Base-by-base conservation (phyloP, 345 rosid genomes). In the Citropsis articulata region DNA sequence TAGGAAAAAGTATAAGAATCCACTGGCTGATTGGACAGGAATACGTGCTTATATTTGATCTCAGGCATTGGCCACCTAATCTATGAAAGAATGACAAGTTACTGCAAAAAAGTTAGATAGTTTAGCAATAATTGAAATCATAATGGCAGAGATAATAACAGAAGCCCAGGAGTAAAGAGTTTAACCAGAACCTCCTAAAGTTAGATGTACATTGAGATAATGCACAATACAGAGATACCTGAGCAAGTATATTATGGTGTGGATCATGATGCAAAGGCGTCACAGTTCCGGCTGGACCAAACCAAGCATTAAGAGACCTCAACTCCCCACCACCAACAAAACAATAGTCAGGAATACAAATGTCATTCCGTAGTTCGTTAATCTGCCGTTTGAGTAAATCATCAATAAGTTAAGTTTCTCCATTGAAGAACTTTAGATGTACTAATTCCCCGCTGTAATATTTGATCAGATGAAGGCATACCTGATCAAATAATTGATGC, bases 201-300 rank as follows among this genome's bases (percentile, higher is more conserved):
- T 12, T 13, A 53, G 53, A 16, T 35, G 19, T 25, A 48, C 50
- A 7, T n/a, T 33, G 66, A 5, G 13, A 67, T 18, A 22, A 70
- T 22, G 50, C 79, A 64, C 13, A 40, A 38, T 59, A 72, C 16
- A 66, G 59, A 75, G 33, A 45, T 83, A 93, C 99, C 99, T 95
- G 99, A 59, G 98, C 94, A 77, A 95, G 90, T 72, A 95, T 86
- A 81, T 95, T 95, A 83, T 95, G 99, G 87, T 95, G 99, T 33
- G 99, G 99, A 81, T 95, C 99, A 85, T 95, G 98, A 82, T 95
- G 99, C 87, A 95, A 78, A 7, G 99, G 99, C 42, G 99, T 95
- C 72, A 95, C 97, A 2, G 98, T 95, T 66, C 97, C 95, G 60
- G 91, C 89, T 35, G 99, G 99, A 79, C 98, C 99, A 80, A 96